Conservation (phyloP, 176 grass and related monocot species). For the bread wheat (Triticum aestivum) region IWGSC_CS_RefSeq_v2.1 NC_057813.1:65410049-65410548, state of each 20-base stretch:
- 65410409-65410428: neutral
- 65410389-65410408: conserved; percentile 15
- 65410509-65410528: too few species aligned
- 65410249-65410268: conserved; percentile 28
- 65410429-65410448: too few species aligned
- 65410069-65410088: neutral
- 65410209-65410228: conserved; percentile 22
- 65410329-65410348: conserved; percentile 1
- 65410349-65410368: neutral
- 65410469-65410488: too few species aligned
- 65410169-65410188: conserved; percentile 18
- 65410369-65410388: neutral
- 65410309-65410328: conserved; percentile 15
- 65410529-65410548: too few species aligned
- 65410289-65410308: conserved; percentile 19
- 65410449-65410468: too few species aligned
- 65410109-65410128: conserved; percentile 12
- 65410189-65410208: neutral
- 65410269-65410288: conserved; percentile 23
- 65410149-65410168: conserved; percentile 54
- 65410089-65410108: conserved; percentile 15
- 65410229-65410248: conserved; percentile 41
- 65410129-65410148: conserved; percentile 27
- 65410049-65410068: neutral
- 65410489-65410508: too few species aligned